These are phyloP conservation scores for Akanthomyces uredinophilus DNA, from an alignment of 2,329 filamentous ascomycete genomes.

Conservation along the genomic window DNA sequence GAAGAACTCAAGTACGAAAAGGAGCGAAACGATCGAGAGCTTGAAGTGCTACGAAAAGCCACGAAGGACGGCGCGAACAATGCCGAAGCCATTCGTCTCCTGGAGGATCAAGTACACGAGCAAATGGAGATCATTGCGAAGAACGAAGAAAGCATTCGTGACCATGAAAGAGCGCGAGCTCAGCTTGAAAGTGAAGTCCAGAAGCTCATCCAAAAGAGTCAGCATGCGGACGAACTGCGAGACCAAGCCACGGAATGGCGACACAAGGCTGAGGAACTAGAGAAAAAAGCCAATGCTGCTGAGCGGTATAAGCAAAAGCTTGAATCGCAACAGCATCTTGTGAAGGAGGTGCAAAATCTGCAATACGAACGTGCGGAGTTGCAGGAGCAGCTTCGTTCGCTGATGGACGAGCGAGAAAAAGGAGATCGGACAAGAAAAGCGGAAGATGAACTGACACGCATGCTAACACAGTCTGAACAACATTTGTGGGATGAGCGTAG, in stretches of 20 bases:
- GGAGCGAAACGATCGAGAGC: conserved; percentile 50
- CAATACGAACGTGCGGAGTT: conserved; percentile 51
- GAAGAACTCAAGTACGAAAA: conserved; percentile 62
- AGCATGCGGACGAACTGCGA: conserved; percentile 46
- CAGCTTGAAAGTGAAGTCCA: conserved; percentile 55
- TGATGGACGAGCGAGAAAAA: conserved; percentile 32
- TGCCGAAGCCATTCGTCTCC: conserved; percentile 45
- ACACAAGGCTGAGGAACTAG: conserved; percentile 52
- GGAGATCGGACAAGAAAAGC: conserved; percentile 31
- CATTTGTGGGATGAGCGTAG: conserved; percentile 39
- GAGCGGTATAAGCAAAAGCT: conserved; percentile 60
- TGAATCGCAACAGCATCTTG: conserved; percentile 49
- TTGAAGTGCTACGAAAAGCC: conserved; percentile 45
- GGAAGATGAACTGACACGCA: conserved; percentile 36
- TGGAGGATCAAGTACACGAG: conserved; percentile 56
- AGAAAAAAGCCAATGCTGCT: conserved; percentile 58
- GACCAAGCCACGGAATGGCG: conserved; percentile 57
- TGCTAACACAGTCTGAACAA: conserved; percentile 38
- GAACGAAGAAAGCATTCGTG: conserved; percentile 52
- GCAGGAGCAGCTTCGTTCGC: conserved; percentile 40
- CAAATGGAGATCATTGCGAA: conserved; percentile 65
- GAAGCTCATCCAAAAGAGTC: conserved; percentile 40
- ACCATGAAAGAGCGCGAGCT: conserved; percentile 33
- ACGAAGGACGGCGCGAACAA: conserved; percentile 48
- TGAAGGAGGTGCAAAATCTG: conserved; percentile 51